A percentile compares a stretch with the other conserved stretches of the same genome.
These are phyloP conservation scores for Cyberlindnera misumaiensis DNA, from an alignment of 805 yeast genomes.

Conservation along the genomic window DNA sequence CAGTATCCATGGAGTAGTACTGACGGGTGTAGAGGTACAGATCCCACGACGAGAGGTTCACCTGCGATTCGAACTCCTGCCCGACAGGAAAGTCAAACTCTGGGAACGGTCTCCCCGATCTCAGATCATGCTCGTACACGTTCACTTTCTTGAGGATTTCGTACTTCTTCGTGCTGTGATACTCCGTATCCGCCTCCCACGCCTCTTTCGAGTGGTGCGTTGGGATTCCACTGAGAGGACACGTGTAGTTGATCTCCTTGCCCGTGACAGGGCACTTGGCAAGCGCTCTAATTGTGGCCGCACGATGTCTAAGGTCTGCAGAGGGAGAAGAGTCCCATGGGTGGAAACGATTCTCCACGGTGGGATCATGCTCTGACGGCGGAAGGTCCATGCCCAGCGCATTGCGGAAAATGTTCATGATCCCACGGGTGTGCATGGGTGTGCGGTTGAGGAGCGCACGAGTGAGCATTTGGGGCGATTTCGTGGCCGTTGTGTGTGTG, in stretches of 20 bases:
- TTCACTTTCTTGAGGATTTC: constrained; percentile 81
- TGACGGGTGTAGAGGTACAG: constrained; percentile 86
- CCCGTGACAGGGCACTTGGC: constrained; percentile 90
- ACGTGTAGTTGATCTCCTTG: constrained; percentile 71
- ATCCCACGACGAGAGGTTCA: constrained; percentile 87
- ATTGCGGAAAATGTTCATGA: constrained; percentile 35
- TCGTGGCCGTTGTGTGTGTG: background rate
- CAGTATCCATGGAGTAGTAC: constrained; percentile 94
- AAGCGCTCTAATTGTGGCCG: constrained; percentile 80
- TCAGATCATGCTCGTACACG: constrained; percentile 87
- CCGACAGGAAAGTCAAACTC: constrained; percentile 89
- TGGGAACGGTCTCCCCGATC: constrained; percentile 91
- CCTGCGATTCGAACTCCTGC: constrained; percentile 66
- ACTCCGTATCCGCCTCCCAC: constrained; percentile 74
- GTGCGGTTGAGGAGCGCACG: background rate
- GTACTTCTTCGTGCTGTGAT: constrained; percentile 61
- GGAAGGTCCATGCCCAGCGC: constrained; percentile 59
- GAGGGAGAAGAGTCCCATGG: constrained; percentile 92
- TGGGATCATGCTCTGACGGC: constrained; percentile 58
- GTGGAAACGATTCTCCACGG: constrained; percentile 67
- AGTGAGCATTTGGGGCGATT: background rate
- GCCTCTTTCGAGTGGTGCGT: constrained; percentile 89
- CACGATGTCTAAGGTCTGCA: constrained; percentile 81
- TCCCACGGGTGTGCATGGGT: constrained; percentile 7
- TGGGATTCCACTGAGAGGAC: constrained; percentile 94